A percentile compares a stretch with the other conserved stretches of the same genome.
Evolutionary conservation across 2,329 filamentous ascomycete species (phyloP).

Genomic region (Mariannaea elegans): DNA sequence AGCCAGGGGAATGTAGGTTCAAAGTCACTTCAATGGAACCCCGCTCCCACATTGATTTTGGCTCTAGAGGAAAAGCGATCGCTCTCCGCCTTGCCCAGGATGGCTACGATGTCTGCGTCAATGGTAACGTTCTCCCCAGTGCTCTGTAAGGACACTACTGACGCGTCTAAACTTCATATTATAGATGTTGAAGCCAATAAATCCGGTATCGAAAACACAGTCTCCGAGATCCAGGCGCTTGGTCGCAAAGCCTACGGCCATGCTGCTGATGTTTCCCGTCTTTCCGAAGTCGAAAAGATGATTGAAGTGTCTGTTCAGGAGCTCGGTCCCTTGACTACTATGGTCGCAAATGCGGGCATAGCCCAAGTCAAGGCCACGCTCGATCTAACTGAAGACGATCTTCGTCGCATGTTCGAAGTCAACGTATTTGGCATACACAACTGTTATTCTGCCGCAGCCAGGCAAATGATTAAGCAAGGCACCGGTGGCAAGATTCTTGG

Average conservation of each 20-base stretch:
- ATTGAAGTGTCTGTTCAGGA: constrained; percentile 60
- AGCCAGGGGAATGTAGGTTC: constrained; percentile 15
- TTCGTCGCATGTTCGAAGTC: constrained; percentile 68
- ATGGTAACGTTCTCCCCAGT: constrained; percentile 10
- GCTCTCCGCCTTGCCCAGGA: constrained; percentile 70
- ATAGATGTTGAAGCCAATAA: constrained; percentile 16
- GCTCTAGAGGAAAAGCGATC: constrained; percentile 65
- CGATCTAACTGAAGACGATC: constrained; percentile 65
- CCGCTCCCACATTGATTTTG: not conserved
- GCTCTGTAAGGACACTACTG: not conserved
- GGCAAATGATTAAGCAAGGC: constrained; percentile 71
- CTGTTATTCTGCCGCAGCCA: constrained; percentile 69
- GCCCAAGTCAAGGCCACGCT: constrained; percentile 65
- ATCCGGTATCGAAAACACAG: constrained; percentile 60
- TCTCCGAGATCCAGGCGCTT: constrained; percentile 59
- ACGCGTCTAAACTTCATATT: not conserved
- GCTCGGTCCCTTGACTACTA: constrained; percentile 59
- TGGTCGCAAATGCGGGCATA: constrained; percentile 70
- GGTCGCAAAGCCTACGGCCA: constrained; percentile 63
- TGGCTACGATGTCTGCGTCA: constrained; percentile 71
- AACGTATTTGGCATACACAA: constrained; percentile 74
- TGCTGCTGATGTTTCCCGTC: constrained; percentile 68
- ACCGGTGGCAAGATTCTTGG: constrained; percentile 62
- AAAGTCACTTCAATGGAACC: not conserved
- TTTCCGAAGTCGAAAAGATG: constrained; percentile 59